phyloP scores from a whole-genome alignment of 2,329 filamentous ascomycete species.

The Tolypocladium album region DNA sequence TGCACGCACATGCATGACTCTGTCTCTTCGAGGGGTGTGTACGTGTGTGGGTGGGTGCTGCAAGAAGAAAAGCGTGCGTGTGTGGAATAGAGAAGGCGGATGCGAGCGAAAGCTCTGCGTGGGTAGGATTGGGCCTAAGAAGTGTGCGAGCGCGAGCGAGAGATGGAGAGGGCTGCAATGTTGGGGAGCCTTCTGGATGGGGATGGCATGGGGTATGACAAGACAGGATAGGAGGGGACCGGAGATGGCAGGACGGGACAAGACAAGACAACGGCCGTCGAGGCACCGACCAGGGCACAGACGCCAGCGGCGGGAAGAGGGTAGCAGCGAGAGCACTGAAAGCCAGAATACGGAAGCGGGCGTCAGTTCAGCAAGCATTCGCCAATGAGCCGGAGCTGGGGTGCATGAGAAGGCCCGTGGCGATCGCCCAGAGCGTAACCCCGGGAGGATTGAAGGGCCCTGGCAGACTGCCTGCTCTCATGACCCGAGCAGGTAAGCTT shows the following conservation, averaged over 20 bases:
- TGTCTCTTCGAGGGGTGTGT: neutral
- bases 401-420: conserved; percentile 2
- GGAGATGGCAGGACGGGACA: neutral
- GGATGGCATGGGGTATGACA: conserved; percentile 1
- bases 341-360: neutral
- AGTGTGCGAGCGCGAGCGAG: neutral
- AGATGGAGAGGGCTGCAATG: neutral
- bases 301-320: neutral
- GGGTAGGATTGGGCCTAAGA: conserved; percentile 9
- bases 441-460: neutral
- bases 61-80: neutral
- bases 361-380: neutral
- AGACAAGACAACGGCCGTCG: neutral
- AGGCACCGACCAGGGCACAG: neutral
- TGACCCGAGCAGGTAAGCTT: neutral
- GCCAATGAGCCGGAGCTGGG: conserved; percentile 4
- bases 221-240: neutral
- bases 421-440: neutral
- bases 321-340: neutral
- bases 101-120: neutral
- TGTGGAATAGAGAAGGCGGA: neutral
- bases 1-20: conserved; percentile 2
- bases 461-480: neutral
- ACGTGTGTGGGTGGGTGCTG: neutral
- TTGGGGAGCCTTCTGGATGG: neutral